These are phyloP conservation scores for Sclerospora graminicola DNA, from an alignment of 352 stramenopile species.

Conservation along the genomic window DNA sequence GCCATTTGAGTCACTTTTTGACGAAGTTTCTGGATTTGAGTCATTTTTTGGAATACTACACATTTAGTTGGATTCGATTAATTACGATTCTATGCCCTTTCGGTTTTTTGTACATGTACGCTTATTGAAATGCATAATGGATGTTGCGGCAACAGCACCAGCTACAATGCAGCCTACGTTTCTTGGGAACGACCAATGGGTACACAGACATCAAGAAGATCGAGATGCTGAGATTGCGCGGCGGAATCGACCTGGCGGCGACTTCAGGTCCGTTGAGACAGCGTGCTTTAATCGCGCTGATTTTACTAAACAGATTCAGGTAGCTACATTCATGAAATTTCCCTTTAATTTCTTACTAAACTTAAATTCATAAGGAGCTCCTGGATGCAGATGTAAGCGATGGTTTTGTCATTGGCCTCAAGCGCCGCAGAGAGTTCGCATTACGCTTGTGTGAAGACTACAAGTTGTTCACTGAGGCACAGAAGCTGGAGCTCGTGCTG, in stretches of 20 bases:
- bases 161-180: slow-evolving; percentile 13
- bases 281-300: slow-evolving; percentile 47
- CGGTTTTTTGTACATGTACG: too few species aligned
- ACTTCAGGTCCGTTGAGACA: slow-evolving; percentile 18
- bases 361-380: slow-evolving; percentile 23
- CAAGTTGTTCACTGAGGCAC: slow-evolving; percentile 58
- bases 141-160: neutral
- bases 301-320: slow-evolving; percentile 51
- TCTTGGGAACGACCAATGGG: slow-evolving; percentile 46
- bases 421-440: slow-evolving; percentile 68
- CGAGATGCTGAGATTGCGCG: slow-evolving; percentile 28
- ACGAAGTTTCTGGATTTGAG: too few species aligned
- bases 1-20: too few species aligned
- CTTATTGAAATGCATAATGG: neutral
- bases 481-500: slow-evolving; percentile 73
- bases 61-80: too few species aligned
- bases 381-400: slow-evolving; percentile 55
- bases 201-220: slow-evolving; percentile 25
- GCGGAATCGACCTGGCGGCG: slow-evolving; percentile 22
- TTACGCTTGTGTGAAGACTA: slow-evolving; percentile 67
- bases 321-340: slow-evolving; percentile 5
- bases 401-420: slow-evolving; percentile 79
- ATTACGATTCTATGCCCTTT: too few species aligned
- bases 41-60: too few species aligned
- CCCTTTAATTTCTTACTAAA: neutral